Base-by-base conservation (phyloP, 1,284 basidiomycete species). In the Mycosarcoma mackinlayi region DNA sequence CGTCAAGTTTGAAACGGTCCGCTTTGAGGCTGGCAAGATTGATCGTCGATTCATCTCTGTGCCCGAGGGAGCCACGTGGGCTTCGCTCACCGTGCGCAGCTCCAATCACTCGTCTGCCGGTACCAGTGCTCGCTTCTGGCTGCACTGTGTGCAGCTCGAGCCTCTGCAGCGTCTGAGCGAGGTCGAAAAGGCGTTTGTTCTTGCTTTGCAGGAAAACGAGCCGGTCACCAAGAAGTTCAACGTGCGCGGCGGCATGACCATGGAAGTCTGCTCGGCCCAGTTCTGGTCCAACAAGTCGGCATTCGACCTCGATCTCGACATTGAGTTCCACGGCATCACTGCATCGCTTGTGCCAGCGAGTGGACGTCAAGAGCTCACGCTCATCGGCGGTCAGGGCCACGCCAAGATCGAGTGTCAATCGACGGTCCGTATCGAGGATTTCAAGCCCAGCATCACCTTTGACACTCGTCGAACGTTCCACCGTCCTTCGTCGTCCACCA, bases 51-150 rank as follows among this genome's bases (percentile, higher is more conserved):
- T 83, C 69, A 45, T 83, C 33, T 54, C 65, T 25, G 83, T 83
- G 16, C 82, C 83, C 24, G 69, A 74, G 31, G 83, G 82, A 19
- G 80, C 81, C n/a, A 81, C 80, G 10, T 83, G 80, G 79, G 82
- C 81, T 38, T 79, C 82, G 46, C 50, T 81, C 19, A 75, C 78
- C 24, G 55, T 83, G 25, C 76, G 76, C 37, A 77, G 78, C 47
- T 55, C 45, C 6, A 75, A 74, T 18, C 81, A 83, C 52, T 72
- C 76, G 30, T 63, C 69, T 7, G 38, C 65, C 1, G 72, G 72
- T 27, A 74, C 81, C n/a, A 73, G 66, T 21, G 80, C 75, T 11
- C 77, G 80, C 13, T 76, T 83, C 63, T 83, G 83, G 83, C 56
- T 83, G 14, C 83, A 83, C 53, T 66, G 77, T 31, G 80, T 83